phyloP scores from a whole-genome alignment of 148 eudicot genomes.

The Dysphania ambrosioides region DNA sequence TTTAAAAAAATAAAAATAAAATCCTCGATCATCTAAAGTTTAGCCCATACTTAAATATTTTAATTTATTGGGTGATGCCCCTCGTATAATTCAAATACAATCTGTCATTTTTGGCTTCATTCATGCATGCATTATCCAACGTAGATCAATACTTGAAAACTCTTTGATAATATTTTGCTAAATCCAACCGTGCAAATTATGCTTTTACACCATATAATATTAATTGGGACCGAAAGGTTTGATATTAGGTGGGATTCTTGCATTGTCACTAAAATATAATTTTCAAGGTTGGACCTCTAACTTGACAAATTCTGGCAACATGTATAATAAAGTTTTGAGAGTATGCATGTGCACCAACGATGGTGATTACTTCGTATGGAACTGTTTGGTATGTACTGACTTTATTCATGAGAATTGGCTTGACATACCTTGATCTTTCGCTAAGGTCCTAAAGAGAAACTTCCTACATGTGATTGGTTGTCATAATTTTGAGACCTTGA shows the following conservation, averaged over 20 bases:
- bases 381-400: background rate
- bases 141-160: background rate
- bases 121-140: background rate
- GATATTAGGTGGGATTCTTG: conserved; percentile 17
- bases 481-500: background rate
- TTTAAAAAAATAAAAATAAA: too few species aligned
- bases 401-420: background rate
- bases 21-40: background rate
- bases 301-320: conserved; percentile 11
- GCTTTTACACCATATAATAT: background rate
- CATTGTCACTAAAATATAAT: too few species aligned
- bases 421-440: background rate
- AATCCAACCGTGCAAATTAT: conserved; percentile 14
- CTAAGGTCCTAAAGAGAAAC: background rate
- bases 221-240: conserved; percentile 15
- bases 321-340: background rate
- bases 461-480: conserved; percentile 18
- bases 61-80: too few species aligned
- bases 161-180: background rate
- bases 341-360: conserved; percentile 26
- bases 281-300: background rate
- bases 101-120: conserved; percentile 27
- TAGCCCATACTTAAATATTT: conserved; percentile 16
- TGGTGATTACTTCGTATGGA: conserved; percentile 18
- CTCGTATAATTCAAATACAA: too few species aligned